Percentiles rank a stretch among this genome's conserved stretches.
Conservation (phyloP, 352 stramenopile genomes). For the Phytopythium chamaehyphon region DNA sequence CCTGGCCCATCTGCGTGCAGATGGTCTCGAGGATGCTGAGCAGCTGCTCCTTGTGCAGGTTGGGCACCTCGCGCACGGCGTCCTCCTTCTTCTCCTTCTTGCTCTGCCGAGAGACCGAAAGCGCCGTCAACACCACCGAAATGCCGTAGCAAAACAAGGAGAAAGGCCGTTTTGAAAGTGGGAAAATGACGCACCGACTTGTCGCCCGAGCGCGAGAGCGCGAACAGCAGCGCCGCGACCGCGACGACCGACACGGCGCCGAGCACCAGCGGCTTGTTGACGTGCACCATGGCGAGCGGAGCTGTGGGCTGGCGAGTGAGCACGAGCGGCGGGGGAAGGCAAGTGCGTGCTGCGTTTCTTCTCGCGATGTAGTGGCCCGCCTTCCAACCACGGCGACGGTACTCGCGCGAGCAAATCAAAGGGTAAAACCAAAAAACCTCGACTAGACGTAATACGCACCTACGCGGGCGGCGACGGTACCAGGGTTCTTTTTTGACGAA, state of each 20-base stretch:
- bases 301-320: background rate
- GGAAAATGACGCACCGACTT: conserved; percentile 36
- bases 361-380: background rate
- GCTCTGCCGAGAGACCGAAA: conserved; percentile 7
- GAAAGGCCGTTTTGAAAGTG: too few relatives aligned
- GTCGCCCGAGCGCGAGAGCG: conserved; percentile 32
- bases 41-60: conserved; percentile 85
- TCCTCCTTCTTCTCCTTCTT: conserved; percentile 64
- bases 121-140: conserved; percentile 5
- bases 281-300: conserved; percentile 51
- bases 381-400: too few relatives aligned
- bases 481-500: too few relatives aligned
- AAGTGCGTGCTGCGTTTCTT: conserved; percentile 1
- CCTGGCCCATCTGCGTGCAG: conserved; percentile 86
- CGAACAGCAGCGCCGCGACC: conserved; percentile 51
- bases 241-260: conserved; percentile 60
- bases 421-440: too few relatives aligned
- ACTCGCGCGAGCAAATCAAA: too few relatives aligned
- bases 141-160: too few relatives aligned
- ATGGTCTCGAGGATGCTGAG: conserved; percentile 86
- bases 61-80: conserved; percentile 68
- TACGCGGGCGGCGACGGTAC: too few relatives aligned
- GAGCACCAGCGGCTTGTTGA: conserved; percentile 80
- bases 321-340: background rate
- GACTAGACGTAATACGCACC: too few relatives aligned